Percentiles rank a stretch among this genome's conserved stretches.
Evolutionary conservation across 495 filamentous ascomycete genomes (phyloP).

Genomic region (Tricharina praecox): DNA sequence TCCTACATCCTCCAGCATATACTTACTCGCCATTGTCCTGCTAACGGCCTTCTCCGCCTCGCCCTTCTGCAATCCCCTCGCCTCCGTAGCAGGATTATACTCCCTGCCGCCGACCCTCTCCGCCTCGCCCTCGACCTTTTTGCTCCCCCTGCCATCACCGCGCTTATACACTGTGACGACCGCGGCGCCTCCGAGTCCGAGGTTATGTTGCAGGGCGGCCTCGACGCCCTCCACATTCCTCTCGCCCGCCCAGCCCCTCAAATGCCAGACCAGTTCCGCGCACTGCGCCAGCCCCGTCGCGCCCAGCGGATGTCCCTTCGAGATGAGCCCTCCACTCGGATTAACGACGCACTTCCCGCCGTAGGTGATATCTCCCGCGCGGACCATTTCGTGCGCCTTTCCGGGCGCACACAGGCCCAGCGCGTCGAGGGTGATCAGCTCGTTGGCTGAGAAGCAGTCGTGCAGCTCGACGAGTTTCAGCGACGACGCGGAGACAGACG

Average conservation of each 20-base stretch:
- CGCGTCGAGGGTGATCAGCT: slow-evolving; percentile 76
- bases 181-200: slow-evolving; percentile 79
- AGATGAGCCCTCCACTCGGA: slow-evolving; percentile 83
- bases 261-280: slow-evolving; percentile 88
- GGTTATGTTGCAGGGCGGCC: slow-evolving; percentile 77
- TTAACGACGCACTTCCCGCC: slow-evolving; percentile 80
- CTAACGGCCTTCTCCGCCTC: slow-evolving; percentile 59
- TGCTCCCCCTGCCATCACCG: slow-evolving; percentile 54
- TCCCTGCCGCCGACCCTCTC: slow-evolving; percentile 49
- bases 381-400: slow-evolving; percentile 84
- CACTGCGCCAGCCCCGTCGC: slow-evolving; percentile 89
- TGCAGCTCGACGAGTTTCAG: slow-evolving; percentile 83
- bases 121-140: slow-evolving; percentile 40
- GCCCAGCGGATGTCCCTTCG: slow-evolving; percentile 88
- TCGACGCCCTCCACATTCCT: slow-evolving; percentile 49
- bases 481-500: slow-evolving; percentile 48
- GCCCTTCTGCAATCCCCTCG: slow-evolving; percentile 61
- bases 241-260: slow-evolving; percentile 93
- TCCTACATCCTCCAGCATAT: slow-evolving; percentile 18
- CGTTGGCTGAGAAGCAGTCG: slow-evolving; percentile 94
- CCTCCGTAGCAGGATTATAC: slow-evolving; percentile 87
- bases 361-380: slow-evolving; percentile 78
- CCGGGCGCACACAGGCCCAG: slow-evolving; percentile 62
- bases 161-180: slow-evolving; percentile 82
- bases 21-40: slow-evolving; percentile 47